Evolutionary conservation across 1,139 yeast species (phyloP).

Genomic region (Tardiomyces depauwii): DNA sequence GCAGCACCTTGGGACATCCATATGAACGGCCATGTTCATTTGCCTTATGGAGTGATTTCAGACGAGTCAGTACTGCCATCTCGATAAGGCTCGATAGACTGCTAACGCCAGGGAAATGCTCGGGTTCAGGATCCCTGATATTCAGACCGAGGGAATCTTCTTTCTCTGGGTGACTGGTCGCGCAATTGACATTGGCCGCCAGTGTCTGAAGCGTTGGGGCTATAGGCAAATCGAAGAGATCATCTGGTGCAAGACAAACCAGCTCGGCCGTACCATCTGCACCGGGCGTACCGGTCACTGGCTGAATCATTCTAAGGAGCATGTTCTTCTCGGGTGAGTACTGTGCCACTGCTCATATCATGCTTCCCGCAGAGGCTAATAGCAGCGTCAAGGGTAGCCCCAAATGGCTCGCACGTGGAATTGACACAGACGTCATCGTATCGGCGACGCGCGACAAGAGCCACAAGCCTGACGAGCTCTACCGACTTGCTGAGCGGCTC

Average conservation of each 20-base stretch:
- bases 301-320: constrained; percentile 93
- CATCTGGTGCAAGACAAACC: constrained; percentile 87
- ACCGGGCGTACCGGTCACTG: constrained; percentile 97
- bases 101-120: constrained; percentile 37
- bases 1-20: constrained; percentile 29
- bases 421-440: constrained; percentile 70
- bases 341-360: background rate
- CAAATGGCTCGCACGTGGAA: constrained; percentile 50
- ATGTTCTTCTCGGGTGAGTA: constrained; percentile 62
- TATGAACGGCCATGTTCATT: constrained; percentile 16
- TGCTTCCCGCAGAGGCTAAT: background rate
- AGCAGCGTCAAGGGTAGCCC: constrained; percentile 58
- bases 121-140: constrained; percentile 48
- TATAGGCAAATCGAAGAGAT: constrained; percentile 66
- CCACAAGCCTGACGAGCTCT: constrained; percentile 80
- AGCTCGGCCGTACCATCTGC: constrained; percentile 74
- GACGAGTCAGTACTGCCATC: constrained; percentile 14
- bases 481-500: constrained; percentile 74
- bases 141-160: constrained; percentile 76
- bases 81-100: constrained; percentile 1
- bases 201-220: constrained; percentile 73
- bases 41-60: constrained; percentile 48
- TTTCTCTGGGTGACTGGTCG: constrained; percentile 93
- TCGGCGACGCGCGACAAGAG: constrained; percentile 81
- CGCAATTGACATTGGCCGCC: constrained; percentile 78